Evolutionary conservation across 768 basidiomycete species (phyloP), one percentile per base, ranked within the genome.

Genomic region (Phylloporus sp.): DNA sequence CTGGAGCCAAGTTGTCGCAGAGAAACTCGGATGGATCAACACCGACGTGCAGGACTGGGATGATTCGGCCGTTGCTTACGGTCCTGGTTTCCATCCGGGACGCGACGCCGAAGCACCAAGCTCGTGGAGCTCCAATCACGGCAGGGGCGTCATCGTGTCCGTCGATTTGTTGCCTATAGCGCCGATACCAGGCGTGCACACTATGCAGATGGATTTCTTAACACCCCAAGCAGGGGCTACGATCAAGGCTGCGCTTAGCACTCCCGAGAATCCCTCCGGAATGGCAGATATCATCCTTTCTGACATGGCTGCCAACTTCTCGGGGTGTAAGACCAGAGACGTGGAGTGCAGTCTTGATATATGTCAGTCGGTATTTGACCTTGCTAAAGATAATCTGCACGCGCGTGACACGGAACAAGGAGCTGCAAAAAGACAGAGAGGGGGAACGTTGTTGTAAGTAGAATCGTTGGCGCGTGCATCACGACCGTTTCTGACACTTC

Each of bases 301-400:
- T 8, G 94, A 96, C 60, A 93, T 97, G 86, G 89, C 92, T 15
- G 81, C 82, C 17, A 92, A 93, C 62, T 72, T 81, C 49, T 78
- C 84, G 3, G 94, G 95, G 6, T 82, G 86, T 49, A 63, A 73
- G 15, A 64, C 68, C 0, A 73, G 74, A 40, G 94, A 98, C 65
- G 75, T 77, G 1, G 75, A 83, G 57, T 63, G 74, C 9, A 84
- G 84, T 47, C 72, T 94, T 26, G 76, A 84, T 29, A 83, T 97
- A 18, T 88, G 83, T 60, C 66, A 75, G 29, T 80, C 85, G 4
- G 92, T 89, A 1, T 78, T 86, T 48, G 65, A 73, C 34, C 94
- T 96, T 60, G 76, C 81, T 4, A 63, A 68, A 49, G 65, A 62
- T 28, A 72, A 82, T 59, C 56, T 91, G 26, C 66, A 71, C 6